phyloP scores from a whole-genome alignment of 2,329 filamentous ascomycete genomes.

The Penicillium sp. region DNA sequence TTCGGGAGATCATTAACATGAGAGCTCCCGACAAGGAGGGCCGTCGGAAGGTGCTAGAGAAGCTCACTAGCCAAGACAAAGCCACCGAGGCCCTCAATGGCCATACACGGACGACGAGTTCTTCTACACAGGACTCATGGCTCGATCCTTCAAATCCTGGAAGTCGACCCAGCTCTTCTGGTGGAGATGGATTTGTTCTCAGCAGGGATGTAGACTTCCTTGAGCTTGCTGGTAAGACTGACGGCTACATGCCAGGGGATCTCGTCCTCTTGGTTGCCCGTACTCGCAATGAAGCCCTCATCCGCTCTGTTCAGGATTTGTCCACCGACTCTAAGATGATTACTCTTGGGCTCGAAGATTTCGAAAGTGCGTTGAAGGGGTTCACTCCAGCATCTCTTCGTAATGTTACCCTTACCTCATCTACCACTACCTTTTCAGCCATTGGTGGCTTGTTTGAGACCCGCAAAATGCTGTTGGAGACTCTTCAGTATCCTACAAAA shows the following conservation, averaged over 20 bases:
- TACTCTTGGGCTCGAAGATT: constrained; percentile 71
- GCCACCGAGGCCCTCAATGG: constrained; percentile 43
- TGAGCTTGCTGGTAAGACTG: constrained; percentile 88
- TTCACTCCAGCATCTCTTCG: constrained; percentile 94
- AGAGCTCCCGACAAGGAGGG: constrained; percentile 93
- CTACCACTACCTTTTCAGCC: constrained; percentile 85
- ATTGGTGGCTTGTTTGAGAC: constrained; percentile 89
- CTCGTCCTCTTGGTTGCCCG: constrained; percentile 80
- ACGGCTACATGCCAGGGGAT: constrained; percentile 98
- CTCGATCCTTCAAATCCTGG: constrained; percentile 69
- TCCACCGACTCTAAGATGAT: constrained; percentile 57
- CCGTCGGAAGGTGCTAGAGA: constrained; percentile 77
- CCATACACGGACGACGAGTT: constrained; percentile 35
- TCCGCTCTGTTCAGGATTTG: constrained; percentile 68
- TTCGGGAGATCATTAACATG: constrained; percentile 84
- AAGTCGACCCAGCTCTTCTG: constrained; percentile 49
- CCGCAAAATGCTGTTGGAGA: constrained; percentile 88
- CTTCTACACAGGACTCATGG: constrained; percentile 63
- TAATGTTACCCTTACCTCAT: constrained; percentile 90
- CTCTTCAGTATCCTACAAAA: constrained; percentile 92
- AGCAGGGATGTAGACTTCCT: constrained; percentile 82
- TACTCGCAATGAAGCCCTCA: constrained; percentile 88
- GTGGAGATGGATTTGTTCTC: constrained; percentile 66
- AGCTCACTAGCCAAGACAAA: constrained; percentile 60
- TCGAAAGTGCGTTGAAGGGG: constrained; percentile 78